Percentiles rank a stretch among this genome's conserved stretches.
phyloP scores from a whole-genome alignment of 306 rosid species.

The Acacia confusa region DNA sequence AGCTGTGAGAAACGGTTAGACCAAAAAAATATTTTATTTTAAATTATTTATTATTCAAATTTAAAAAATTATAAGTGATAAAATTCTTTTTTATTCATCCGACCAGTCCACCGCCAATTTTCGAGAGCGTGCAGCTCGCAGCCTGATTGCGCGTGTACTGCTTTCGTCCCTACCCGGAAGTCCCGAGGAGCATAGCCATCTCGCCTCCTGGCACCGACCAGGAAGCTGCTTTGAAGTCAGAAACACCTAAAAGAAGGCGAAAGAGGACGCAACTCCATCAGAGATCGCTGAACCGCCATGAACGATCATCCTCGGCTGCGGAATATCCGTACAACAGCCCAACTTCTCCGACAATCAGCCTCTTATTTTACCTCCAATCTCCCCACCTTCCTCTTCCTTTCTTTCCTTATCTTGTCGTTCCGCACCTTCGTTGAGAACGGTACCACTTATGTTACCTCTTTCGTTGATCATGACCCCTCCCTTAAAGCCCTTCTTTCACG shows the following conservation, averaged over 20 bases:
- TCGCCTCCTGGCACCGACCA: constrained; percentile 8
- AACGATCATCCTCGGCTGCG: constrained; percentile 63
- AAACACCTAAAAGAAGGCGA: background rate
- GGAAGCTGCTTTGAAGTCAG: background rate
- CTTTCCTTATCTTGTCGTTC: constrained; percentile 75
- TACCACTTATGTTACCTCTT: constrained; percentile 63
- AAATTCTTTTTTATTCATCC: too few species aligned
- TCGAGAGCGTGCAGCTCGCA: background rate
- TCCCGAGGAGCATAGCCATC: constrained; percentile 13
- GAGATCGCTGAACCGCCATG: constrained; percentile 47
- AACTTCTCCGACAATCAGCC: constrained; percentile 52
- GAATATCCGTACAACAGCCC: constrained; percentile 61
- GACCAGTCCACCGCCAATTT: background rate
- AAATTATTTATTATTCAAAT: too few species aligned
- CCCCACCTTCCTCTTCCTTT: constrained; percentile 70
- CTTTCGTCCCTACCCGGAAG: background rate
- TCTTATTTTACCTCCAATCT: constrained; percentile 51
- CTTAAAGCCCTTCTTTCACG: constrained; percentile 73
- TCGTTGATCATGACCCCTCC: constrained; percentile 86
- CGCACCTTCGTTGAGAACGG: constrained; percentile 75
- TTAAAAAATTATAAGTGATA: too few species aligned
- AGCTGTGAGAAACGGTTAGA: too few species aligned
- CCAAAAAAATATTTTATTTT: too few species aligned
- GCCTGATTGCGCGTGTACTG: background rate
- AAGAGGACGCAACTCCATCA: background rate